A percentile compares a stretch with the other conserved stretches of the same genome.
Conservation (phyloP, 805 yeast species). For the Jamesozyma lodderae region DNA sequence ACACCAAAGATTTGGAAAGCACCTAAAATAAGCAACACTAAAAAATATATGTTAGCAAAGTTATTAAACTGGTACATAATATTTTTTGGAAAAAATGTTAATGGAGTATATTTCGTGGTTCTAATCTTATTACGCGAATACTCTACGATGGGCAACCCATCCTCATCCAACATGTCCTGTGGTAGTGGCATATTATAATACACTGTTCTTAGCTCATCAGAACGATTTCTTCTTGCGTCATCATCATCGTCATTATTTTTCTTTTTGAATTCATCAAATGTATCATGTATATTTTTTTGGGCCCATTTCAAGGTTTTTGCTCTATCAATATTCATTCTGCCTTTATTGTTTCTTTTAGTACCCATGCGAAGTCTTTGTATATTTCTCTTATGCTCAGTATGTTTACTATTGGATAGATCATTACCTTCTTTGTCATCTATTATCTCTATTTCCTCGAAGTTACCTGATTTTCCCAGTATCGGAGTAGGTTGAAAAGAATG, state of each 20-base stretch:
- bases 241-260: constrained; percentile 17
- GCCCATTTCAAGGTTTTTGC: constrained; percentile 44
- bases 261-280: constrained; percentile 18
- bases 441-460: constrained; percentile 12
- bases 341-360: constrained; percentile 67
- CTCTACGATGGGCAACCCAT: constrained; percentile 45
- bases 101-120: constrained; percentile 91
- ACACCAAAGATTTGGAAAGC: constrained; percentile 73
- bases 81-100: constrained; percentile 82
- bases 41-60: constrained; percentile 83
- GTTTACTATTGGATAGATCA: too few species aligned
- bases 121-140: constrained; percentile 87
- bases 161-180: constrained; percentile 45
- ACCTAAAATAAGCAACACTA: constrained; percentile 70
- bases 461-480: constrained; percentile 10
- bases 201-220: constrained; percentile 39
- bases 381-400: background rate
- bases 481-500: constrained; percentile 25
- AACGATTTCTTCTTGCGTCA: constrained; percentile 31
- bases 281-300: constrained; percentile 29
- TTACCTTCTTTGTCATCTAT: constrained; percentile 2
- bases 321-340: constrained; percentile 53
- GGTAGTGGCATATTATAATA: constrained; percentile 57
- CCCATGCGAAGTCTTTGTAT: constrained; percentile 68
- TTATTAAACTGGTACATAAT: constrained; percentile 71